Base-by-base conservation (phyloP, 768 basidiomycete species). In the Lentinula aciculospora region DNA sequence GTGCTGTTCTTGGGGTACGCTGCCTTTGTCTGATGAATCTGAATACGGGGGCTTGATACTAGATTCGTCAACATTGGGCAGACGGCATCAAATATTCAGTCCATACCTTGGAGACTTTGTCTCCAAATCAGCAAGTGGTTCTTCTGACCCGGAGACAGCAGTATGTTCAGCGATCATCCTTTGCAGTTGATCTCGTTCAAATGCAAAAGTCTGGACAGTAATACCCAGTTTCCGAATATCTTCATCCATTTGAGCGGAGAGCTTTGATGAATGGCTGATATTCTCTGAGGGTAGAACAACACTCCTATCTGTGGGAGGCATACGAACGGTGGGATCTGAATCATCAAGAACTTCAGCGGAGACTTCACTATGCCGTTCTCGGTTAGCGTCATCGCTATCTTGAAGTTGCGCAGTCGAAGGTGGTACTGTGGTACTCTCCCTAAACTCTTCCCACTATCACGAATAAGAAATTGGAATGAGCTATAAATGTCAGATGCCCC, bases 191-290 rank as follows among this genome's bases (percentile, higher is more conserved):
- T 67, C 64, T 40, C 76, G 66, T 58, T 81, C 80, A 12, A 67
- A 58, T 34, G 64, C 67, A 32, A 79, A 74, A 2, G 65, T 67
- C 13, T 77, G 72, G 25, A 77, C 66, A 44, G 70, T 69, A 10
- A 66, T 49, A 4, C 69, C 68, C 47, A 80, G 65, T 0, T 61
- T 62, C 8, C 61, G 66, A 46, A 81, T 70, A 40, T 78, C 72
- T 28, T 64, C 63, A 46, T 76, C 71, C 17, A 80, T 8, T 44
- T 56, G 65, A 12, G 56, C 57, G 4, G 39, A 57, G 6, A 63
- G 42, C n/a, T 47, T 37, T n/a, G 45, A 32, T 19, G 29, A 28
- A 34, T 25, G 57, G 48, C 15, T 32, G 15, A 55, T 32, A 3
- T 19, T 44, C 12, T 54, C 34, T 1, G 39, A 56, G 58, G 15